These are phyloP conservation scores for Margaritispora aquatica DNA, from an alignment of 495 filamentous ascomycete genomes.

Conservation along the genomic window DNA sequence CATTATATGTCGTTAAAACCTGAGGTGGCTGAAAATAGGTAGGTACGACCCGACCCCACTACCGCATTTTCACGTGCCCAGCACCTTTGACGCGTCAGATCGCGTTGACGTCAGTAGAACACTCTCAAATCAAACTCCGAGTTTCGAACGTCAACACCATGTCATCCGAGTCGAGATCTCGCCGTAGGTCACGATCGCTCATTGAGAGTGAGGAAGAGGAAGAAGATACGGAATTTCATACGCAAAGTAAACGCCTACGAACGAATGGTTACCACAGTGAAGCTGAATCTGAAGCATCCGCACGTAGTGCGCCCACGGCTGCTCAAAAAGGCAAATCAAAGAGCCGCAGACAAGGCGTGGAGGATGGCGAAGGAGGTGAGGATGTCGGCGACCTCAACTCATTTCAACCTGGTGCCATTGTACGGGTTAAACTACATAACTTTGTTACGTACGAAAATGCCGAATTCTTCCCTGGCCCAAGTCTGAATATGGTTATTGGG, in stretches of 20 bases:
- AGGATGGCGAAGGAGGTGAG: conserved; percentile 7
- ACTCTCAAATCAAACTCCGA: too few relatives aligned
- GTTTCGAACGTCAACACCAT: not conserved
- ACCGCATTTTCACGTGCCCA: too few relatives aligned
- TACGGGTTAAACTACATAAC: conserved; percentile 78
- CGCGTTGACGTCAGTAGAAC: not conserved
- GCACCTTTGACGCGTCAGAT: too few relatives aligned
- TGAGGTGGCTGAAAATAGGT: too few relatives aligned
- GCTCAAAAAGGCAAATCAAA: not conserved
- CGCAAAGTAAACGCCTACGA: conserved; percentile 19
- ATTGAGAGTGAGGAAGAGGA: conserved; percentile 34
- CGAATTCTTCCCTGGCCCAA: conserved; percentile 84
- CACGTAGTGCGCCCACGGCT: not conserved
- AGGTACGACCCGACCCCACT: too few relatives aligned
- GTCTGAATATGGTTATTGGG: conserved; percentile 97
- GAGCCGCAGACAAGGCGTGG: not conserved
- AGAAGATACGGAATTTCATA: conserved; percentile 19
- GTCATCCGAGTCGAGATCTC: not conserved
- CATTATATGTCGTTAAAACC: too few relatives aligned
- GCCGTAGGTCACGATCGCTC: conserved; percentile 17
- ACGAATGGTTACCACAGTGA: conserved; percentile 14
- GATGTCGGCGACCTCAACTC: not conserved
- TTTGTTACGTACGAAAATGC: conserved; percentile 94
- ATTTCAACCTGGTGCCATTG: conserved; percentile 78
- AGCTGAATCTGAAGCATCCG: not conserved